A percentile compares a stretch with the other conserved stretches of the same genome.
These are phyloP conservation scores for Claviceps paspali DNA, from an alignment of 2,329 filamentous ascomycete genomes.

Conservation along the genomic window DNA sequence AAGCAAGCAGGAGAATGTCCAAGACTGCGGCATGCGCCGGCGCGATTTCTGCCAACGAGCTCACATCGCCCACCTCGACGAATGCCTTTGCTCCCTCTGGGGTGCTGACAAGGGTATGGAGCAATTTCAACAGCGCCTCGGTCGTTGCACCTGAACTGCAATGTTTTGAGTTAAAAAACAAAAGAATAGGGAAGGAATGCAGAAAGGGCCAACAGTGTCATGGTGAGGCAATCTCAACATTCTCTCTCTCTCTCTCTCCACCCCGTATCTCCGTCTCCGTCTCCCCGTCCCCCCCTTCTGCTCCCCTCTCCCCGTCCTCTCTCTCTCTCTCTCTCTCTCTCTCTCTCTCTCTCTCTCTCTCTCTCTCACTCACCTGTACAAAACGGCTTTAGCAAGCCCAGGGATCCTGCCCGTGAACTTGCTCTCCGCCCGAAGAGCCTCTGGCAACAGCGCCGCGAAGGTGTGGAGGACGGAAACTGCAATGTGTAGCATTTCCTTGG, in stretches of 20 bases:
- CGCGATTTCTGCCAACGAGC: constrained; percentile 40
- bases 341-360: not conserved
- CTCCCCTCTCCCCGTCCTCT: too few species aligned
- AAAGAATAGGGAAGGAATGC: too few species aligned
- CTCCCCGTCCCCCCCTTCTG: too few species aligned
- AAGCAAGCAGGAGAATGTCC: constrained; percentile 40
- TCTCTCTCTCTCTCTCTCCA: too few species aligned
- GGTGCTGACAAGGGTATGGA: constrained; percentile 39
- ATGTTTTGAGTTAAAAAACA: not conserved
- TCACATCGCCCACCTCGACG: constrained; percentile 33
- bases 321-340: not conserved
- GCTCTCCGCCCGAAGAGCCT: constrained; percentile 24
- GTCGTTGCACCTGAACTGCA: constrained; percentile 37
- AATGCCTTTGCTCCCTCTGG: constrained; percentile 34
- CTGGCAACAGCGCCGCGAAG: constrained; percentile 42
- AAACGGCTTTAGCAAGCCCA: constrained; percentile 34
- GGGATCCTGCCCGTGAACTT: constrained; percentile 39
- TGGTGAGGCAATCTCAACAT: too few species aligned
- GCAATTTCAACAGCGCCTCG: constrained; percentile 37
- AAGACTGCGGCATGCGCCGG: constrained; percentile 37
- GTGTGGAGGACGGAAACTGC: constrained; percentile 48
- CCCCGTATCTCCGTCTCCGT: too few species aligned
- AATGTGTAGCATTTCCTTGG: constrained; percentile 46
- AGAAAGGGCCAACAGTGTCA: too few species aligned
- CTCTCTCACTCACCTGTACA: constrained; percentile 29